Conservation (phyloP, 805 yeast genomes). For the Wickerhamiella musiphila region DNA sequence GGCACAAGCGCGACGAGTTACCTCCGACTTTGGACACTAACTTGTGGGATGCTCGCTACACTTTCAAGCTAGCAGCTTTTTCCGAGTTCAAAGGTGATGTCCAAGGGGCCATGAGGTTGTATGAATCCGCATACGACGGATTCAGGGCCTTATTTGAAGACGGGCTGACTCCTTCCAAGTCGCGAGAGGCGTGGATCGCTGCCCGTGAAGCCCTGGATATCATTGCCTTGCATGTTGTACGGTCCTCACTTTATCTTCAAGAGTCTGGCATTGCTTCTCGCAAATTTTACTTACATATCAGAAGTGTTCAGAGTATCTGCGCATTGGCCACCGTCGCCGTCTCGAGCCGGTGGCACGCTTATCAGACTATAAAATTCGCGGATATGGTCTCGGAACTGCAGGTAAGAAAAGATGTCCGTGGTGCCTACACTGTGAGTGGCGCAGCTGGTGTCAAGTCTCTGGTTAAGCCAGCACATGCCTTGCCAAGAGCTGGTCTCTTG, state of each 20-base stretch:
- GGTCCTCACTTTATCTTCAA: conserved; percentile 41
- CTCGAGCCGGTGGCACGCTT: neutral
- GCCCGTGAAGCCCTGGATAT: conserved; percentile 33
- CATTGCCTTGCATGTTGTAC: conserved; percentile 42
- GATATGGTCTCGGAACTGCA: too few species aligned
- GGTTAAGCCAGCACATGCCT: neutral
- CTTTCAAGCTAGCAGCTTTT: conserved; percentile 33
- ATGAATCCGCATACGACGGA: conserved; percentile 38
- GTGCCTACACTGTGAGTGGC: too few species aligned
- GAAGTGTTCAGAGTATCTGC: conserved; percentile 27
- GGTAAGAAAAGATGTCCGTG: too few species aligned
- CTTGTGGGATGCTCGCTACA: conserved; percentile 35
- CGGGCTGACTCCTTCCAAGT: conserved; percentile 3
- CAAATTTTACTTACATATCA: conserved; percentile 48
- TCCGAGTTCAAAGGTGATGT: conserved; percentile 31
- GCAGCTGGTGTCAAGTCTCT: neutral
- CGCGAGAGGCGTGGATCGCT: conserved; percentile 1
- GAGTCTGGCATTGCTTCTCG: conserved; percentile 41
- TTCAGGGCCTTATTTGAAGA: conserved; percentile 26
- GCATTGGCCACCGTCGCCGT: neutral
- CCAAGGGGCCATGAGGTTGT: conserved; percentile 33
- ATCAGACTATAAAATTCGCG: neutral
- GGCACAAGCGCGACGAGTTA: conserved; percentile 12
- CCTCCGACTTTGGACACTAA: conserved; percentile 15
- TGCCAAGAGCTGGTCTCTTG: neutral